These are phyloP conservation scores for Hirschfeldia incana DNA, from an alignment of 345 rosid species.

Conservation along the genomic window DNA sequence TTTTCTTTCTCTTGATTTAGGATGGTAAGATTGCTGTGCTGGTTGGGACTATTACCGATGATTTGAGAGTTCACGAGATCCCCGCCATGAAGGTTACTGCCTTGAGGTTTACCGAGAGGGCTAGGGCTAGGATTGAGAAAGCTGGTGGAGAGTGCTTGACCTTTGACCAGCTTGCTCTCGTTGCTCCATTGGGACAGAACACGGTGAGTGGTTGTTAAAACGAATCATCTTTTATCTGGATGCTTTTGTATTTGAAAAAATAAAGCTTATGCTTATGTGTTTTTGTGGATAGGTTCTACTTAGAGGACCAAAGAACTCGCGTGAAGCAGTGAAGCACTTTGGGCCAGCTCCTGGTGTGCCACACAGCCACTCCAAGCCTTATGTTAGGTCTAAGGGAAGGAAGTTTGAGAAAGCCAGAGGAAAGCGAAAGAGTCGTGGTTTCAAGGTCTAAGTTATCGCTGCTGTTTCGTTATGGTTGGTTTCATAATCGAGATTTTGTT, in stretches of 20 bases:
- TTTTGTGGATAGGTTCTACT: constrained; percentile 59
- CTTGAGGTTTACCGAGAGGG: constrained; percentile 84
- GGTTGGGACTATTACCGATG: constrained; percentile 85
- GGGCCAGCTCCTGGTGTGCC: constrained; percentile 98
- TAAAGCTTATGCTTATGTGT: background rate
- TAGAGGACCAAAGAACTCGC: constrained; percentile 88
- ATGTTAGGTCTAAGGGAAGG: constrained; percentile 76
- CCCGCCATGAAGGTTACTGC: constrained; percentile 82
- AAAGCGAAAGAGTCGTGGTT: constrained; percentile 72
- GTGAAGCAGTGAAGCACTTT: constrained; percentile 95
- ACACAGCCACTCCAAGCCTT: constrained; percentile 82
- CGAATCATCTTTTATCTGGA: background rate
- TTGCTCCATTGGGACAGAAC: constrained; percentile 94
- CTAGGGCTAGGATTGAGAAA: constrained; percentile 90
- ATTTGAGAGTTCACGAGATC: constrained; percentile 74
- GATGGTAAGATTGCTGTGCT: constrained; percentile 78
- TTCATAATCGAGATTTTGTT: constrained; percentile 42
- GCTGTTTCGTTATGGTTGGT: constrained; percentile 19
- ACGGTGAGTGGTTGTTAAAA: constrained; percentile 47
- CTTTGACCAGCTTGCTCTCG: constrained; percentile 86
- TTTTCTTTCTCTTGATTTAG: constrained; percentile 22
- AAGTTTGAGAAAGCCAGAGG: constrained; percentile 91
- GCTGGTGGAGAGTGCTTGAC: constrained; percentile 97
- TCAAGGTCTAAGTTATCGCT: constrained; percentile 49
- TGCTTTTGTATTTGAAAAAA: background rate